A percentile compares a stretch with the other conserved stretches of the same genome.
Conservation (phyloP, 768 basidiomycete genomes). For the Psilocybe subaeruginosa region DNA sequence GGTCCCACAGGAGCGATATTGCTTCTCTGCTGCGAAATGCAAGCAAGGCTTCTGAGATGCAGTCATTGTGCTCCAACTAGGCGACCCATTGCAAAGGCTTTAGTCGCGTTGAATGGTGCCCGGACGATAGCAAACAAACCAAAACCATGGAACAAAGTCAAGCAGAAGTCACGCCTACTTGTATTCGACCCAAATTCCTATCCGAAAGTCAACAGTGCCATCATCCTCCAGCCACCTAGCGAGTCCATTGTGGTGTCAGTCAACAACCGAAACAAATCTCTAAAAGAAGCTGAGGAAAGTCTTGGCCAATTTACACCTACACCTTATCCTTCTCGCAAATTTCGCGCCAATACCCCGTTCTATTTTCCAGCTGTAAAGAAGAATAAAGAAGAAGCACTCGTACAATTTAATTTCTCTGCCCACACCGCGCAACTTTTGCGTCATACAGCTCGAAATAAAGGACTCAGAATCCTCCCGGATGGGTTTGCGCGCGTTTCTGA, state of each 20-base stretch:
- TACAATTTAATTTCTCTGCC: neutral
- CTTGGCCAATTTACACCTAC: neutral
- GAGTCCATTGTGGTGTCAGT: neutral
- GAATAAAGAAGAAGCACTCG: neutral
- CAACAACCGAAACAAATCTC: neutral
- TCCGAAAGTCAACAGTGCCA: neutral
- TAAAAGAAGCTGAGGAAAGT: neutral
- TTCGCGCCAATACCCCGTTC: neutral
- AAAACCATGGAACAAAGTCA: neutral
- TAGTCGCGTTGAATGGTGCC: neutral
- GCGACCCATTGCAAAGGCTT: neutral
- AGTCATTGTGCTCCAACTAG: neutral
- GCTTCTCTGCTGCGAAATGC: neutral
- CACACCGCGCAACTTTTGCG: conserved; percentile 17
- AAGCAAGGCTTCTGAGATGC: neutral
- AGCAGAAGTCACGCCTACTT: neutral
- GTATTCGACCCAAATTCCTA: neutral
- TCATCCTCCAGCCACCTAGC: neutral
- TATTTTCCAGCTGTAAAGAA: neutral
- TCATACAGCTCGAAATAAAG: conserved; percentile 20
- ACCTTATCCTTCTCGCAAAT: neutral
- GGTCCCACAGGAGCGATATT: too few species aligned
- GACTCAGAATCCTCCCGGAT: conserved; percentile 45
- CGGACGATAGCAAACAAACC: neutral
- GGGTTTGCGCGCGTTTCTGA: conserved; percentile 77